phyloP scores from a whole-genome alignment of 129 eudicot genomes.

The Calendula officinalis region DNA sequence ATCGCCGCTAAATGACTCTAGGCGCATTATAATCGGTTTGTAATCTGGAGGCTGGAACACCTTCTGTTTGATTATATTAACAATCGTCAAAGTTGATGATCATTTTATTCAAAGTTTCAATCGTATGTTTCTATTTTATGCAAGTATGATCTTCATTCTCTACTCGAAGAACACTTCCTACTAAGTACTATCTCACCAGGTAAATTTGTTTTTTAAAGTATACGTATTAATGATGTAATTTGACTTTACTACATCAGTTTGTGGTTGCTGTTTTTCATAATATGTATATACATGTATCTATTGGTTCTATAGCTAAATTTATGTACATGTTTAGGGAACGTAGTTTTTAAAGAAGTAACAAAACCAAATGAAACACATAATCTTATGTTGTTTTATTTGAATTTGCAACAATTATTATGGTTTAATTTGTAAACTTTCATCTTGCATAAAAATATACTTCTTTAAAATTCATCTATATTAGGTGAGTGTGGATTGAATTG shows the following conservation, averaged over 20 bases:
- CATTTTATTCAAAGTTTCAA: conserved; percentile 21
- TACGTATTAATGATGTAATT: no score
- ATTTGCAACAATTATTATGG: no score
- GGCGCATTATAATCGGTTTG: conserved; percentile 41
- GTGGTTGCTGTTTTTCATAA: no score
- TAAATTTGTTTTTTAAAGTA: no score
- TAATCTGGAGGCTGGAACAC: conserved; percentile 63
- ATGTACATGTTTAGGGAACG: conserved; percentile 49
- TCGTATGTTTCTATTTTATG: conserved; percentile 20
- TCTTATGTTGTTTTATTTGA: neutral
- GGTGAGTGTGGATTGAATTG: no score
- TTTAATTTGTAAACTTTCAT: no score
- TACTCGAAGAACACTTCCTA: conserved; percentile 34
- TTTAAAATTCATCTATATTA: no score
- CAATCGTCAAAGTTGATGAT: conserved; percentile 12
- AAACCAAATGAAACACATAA: neutral
- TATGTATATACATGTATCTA: conserved; percentile 1
- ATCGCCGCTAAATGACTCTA: conserved; percentile 35
- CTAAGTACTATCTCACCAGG: conserved; percentile 28
- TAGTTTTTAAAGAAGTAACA: conserved; percentile 64
- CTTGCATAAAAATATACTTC: no score
- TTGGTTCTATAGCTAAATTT: conserved; percentile 40
- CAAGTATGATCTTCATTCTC: conserved; percentile 21
- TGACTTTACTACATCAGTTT: no score
- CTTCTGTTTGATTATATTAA: no score